phyloP scores from a whole-genome alignment of 306 rosid species.

The Prunus campanulata region DNA sequence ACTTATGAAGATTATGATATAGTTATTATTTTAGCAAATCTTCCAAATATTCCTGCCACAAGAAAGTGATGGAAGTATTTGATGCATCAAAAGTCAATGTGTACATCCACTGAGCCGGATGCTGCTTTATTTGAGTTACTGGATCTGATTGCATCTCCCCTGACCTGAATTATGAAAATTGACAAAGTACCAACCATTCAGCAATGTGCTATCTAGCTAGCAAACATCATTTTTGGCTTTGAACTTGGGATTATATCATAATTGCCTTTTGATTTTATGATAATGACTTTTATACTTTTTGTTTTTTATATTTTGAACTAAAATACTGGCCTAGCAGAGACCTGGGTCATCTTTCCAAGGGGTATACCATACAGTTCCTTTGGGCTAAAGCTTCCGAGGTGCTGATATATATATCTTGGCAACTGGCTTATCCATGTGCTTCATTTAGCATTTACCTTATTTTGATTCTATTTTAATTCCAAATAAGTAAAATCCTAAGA shows the following conservation, averaged over 20 bases:
- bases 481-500: too few relatives aligned
- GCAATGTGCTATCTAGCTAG: not conserved
- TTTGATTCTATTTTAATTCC: too few relatives aligned
- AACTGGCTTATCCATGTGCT: not conserved
- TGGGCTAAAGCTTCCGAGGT: too few relatives aligned
- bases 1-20: constrained; percentile 27
- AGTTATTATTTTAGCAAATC: constrained; percentile 31
- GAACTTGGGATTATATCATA: not conserved
- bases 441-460: not conserved
- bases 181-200: not conserved
- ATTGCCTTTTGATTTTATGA: not conserved
- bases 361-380: too few relatives aligned
- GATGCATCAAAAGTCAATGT: constrained; percentile 17
- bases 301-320: too few relatives aligned
- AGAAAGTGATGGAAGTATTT: constrained; percentile 19
- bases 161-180: not conserved
- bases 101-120: constrained; percentile 9
- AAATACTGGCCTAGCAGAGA: too few relatives aligned
- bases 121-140: not conserved
- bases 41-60: not conserved
- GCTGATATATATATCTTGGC: too few relatives aligned
- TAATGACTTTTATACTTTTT: too few relatives aligned
- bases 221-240: not conserved
- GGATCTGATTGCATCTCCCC: constrained; percentile 5
- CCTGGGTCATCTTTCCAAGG: too few relatives aligned